Percentiles rank a stretch among this genome's conserved stretches.
These are phyloP conservation scores for Trypanosoma grayi DNA, from an alignment of 208 protist genomes.

Conservation along the genomic window DNA sequence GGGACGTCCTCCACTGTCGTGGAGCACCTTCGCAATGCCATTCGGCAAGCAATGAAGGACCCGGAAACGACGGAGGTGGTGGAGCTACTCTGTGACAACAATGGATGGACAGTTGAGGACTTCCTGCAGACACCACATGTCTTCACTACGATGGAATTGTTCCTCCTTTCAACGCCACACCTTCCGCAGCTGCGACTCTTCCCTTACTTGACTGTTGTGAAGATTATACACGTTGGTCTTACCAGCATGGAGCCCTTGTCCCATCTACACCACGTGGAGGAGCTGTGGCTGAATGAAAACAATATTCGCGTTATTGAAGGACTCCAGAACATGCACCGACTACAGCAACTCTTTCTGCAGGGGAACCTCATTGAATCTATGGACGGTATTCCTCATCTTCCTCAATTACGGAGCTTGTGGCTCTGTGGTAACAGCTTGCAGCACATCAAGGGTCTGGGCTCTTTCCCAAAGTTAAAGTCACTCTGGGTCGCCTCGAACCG, in stretches of 20 bases:
- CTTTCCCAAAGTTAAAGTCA: constrained; percentile 56
- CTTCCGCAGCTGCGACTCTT: constrained; percentile 69
- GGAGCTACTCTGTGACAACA: constrained; percentile 72
- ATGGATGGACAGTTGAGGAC: constrained; percentile 75
- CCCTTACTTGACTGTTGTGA: constrained; percentile 68
- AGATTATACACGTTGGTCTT: constrained; percentile 76
- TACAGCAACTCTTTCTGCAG: constrained; percentile 81
- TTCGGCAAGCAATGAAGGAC: constrained; percentile 42
- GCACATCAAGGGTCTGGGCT: constrained; percentile 39
- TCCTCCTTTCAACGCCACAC: constrained; percentile 67
- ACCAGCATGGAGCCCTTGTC: constrained; percentile 69
- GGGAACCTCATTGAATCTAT: constrained; percentile 83
- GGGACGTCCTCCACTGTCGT: constrained; percentile 31
- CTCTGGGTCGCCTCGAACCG: constrained; percentile 86
- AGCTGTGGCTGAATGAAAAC: constrained; percentile 91
- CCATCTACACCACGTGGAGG: constrained; percentile 64
- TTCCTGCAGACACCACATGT: constrained; percentile 51
- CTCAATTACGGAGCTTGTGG: constrained; percentile 78
- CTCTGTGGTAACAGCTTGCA: constrained; percentile 69
- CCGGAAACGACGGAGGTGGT: constrained; percentile 58
- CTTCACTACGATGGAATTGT: constrained; percentile 75
- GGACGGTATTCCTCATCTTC: constrained; percentile 63
- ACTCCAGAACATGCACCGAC: constrained; percentile 56
- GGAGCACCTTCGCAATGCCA: constrained; percentile 42
- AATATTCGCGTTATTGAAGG: constrained; percentile 74